Evolutionary conservation across 805 yeast species (phyloP), one percentile per base, ranked within the genome.

Genomic region (Cyberlindnera mrakii): DNA sequence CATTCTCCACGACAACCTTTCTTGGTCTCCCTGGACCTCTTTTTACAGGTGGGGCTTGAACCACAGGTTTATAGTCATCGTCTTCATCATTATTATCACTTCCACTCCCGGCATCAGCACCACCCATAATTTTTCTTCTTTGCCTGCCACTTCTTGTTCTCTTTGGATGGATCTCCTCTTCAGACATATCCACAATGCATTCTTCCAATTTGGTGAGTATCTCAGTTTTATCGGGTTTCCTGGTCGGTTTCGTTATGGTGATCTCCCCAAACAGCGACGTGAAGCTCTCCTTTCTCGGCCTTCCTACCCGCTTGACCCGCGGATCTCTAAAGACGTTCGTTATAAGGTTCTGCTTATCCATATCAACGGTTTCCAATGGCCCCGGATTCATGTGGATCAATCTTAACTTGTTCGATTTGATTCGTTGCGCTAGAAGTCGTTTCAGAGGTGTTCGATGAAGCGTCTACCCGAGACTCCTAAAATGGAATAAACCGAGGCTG

Each of bases 11-110:
- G 13, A 23, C 27, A 19, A 9, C 15, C 38, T 35, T 35, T 14
- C 31, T 35, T 32, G 36, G 36, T 32, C 41, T n/a, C 16, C 43
- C 40, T 5, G 41, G 35, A 5, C 41, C 40, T 17, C 40, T 34
- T 34, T 34, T 34, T 5, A 34, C 35, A 30, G 16, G 16, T 30
- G 33, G 33, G 4, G 2, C 33, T 14, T 8, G 27, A 10, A 23
- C 9, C 11, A 23, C 27, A 23, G 27, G 27, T 23, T 23, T 23
- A 23, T 23, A 23, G 9, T 23, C 27, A 23, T 23, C 27, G 6
- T 23, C 27, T 10, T 23, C 27, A 23, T 23, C 27, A 23, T 23
- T 23, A 23, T 23, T 23, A 23, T 23, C 27, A 23, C 27, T 23
- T 11, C 27, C 27, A 23, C 27, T 23, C 8, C 13, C 27, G 13